A percentile compares a stretch with the other conserved stretches of the same genome.
Evolutionary conservation across 768 basidiomycete genomes (phyloP).

Genomic region (Kwoniella heveanensis): DNA sequence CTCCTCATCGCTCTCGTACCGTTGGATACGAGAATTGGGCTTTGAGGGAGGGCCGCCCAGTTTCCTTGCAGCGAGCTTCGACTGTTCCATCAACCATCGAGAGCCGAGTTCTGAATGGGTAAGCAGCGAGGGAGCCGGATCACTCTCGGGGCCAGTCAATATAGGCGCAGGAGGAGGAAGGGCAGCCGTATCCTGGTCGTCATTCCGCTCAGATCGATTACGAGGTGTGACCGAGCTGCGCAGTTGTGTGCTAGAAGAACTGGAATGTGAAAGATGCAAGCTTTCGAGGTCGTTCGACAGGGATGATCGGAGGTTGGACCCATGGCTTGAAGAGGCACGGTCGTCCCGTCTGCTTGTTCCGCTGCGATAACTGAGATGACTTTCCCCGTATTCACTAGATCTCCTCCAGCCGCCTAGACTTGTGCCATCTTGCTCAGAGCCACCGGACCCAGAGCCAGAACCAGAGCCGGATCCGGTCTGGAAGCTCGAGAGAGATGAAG

Average conservation of each 20-base stretch:
- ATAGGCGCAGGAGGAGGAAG: not conserved
- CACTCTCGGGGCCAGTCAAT: conserved; percentile 34
- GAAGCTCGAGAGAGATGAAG: conserved; percentile 72
- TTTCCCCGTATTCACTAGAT: conserved; percentile 15
- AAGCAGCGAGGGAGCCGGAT: conserved; percentile 31
- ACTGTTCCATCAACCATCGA: conserved; percentile 83
- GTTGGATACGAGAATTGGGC: not conserved
- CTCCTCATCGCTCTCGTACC: conserved; percentile 40
- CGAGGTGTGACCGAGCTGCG: conserved; percentile 7
- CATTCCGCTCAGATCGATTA: not conserved
- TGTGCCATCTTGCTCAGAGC: conserved; percentile 58
- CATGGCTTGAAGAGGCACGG: not conserved
- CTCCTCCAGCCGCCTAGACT: conserved; percentile 37
- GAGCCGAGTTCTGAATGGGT: conserved; percentile 64
- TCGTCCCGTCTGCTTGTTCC: not conserved
- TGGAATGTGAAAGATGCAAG: not conserved
- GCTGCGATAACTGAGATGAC: not conserved
- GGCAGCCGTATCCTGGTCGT: not conserved
- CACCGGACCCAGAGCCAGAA: not conserved
- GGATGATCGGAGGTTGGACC: not conserved
- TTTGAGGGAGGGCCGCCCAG: conserved; percentile 10
- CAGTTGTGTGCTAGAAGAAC: not conserved
- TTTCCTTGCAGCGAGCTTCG: conserved; percentile 65
- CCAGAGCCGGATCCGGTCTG: conserved; percentile 66
- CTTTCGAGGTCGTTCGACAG: not conserved